Percentiles rank a stretch among this genome's conserved stretches.
Evolutionary conservation across 148 eudicot genomes (phyloP).

Genomic region (Heliosperma pusillum): DNA sequence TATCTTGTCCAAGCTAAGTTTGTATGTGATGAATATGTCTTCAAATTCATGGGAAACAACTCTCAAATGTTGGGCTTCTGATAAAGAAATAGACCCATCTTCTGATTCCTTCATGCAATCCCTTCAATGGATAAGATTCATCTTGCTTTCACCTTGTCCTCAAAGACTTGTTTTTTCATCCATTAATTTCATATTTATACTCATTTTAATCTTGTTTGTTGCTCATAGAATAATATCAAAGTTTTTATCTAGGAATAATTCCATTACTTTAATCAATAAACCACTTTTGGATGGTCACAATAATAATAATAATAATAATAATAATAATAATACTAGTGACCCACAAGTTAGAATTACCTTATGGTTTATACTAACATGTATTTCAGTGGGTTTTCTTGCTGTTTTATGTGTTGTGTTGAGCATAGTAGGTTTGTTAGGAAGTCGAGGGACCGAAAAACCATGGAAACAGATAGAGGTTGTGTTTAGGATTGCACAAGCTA

Average conservation of each 20-base stretch:
- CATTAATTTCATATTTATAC: conserved; percentile 36
- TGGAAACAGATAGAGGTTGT: conserved; percentile 40
- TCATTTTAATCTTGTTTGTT: conserved; percentile 29
- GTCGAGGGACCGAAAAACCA: conserved; percentile 21
- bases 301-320: neutral
- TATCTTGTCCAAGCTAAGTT: conserved; percentile 2
- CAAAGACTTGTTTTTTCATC: conserved; percentile 46
- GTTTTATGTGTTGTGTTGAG: conserved; percentile 29
- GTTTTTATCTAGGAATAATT: conserved; percentile 16
- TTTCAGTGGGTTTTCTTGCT: conserved; percentile 34
- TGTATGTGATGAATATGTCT: conserved; percentile 19
- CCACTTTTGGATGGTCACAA: conserved; percentile 37
- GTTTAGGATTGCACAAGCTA: conserved; percentile 42
- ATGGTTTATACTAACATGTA: conserved; percentile 39
- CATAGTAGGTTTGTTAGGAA: conserved; percentile 30
- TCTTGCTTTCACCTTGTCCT: conserved; percentile 52
- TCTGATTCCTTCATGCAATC: conserved; percentile 24
- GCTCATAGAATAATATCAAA: conserved; percentile 33
- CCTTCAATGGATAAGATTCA: conserved; percentile 44
- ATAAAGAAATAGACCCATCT: conserved; percentile 17
- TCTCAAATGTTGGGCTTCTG: conserved; percentile 38
- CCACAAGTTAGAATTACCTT: conserved; percentile 18
- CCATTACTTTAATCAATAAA: conserved; percentile 27
- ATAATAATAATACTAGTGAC: neutral
- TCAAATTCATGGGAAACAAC: conserved; percentile 44